A percentile compares a stretch with the other conserved stretches of the same genome.
These are phyloP conservation scores for Papiliotrema fonsecae DNA, from an alignment of 1,284 basidiomycete species.

Conservation along the genomic window DNA sequence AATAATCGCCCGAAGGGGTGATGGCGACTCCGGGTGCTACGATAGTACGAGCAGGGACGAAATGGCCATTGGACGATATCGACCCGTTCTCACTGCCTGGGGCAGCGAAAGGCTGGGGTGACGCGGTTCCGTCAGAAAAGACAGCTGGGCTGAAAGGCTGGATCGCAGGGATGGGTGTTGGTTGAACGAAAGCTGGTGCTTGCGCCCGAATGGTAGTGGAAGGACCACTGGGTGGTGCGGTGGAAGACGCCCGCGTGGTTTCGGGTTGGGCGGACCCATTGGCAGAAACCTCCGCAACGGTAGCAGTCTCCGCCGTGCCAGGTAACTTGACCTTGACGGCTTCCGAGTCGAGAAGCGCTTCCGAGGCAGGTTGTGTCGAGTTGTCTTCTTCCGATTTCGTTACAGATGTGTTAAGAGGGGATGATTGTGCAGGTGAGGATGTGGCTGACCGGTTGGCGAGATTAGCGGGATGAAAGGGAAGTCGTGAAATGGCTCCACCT, in stretches of 20 bases:
- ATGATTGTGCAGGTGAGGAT: not conserved
- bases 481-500: slow-evolving; percentile 12
- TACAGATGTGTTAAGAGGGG: not conserved
- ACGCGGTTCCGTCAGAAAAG: not conserved
- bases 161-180: slow-evolving; percentile 4
- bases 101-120: slow-evolving; percentile 13
- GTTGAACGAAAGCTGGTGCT: slow-evolving; percentile 11
- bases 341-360: slow-evolving; percentile 21
- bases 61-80: slow-evolving; percentile 11
- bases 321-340: slow-evolving; percentile 33
- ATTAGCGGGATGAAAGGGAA: not conserved
- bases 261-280: not conserved
- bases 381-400: not conserved
- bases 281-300: no score
- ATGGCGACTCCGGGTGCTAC: slow-evolving; percentile 69
- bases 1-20: slow-evolving; percentile 66
- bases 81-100: slow-evolving; percentile 32
- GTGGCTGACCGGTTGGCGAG: not conserved
- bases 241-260: not conserved
- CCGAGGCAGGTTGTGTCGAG: slow-evolving; percentile 20
- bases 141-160: not conserved
- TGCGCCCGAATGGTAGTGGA: not conserved
- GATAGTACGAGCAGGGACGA: not conserved
- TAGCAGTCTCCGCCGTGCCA: slow-evolving; percentile 9
- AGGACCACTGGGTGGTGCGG: slow-evolving; percentile 1